Evolutionary conservation across 495 filamentous ascomycete species (phyloP).

Genomic region (Jackrogersella minutella): DNA sequence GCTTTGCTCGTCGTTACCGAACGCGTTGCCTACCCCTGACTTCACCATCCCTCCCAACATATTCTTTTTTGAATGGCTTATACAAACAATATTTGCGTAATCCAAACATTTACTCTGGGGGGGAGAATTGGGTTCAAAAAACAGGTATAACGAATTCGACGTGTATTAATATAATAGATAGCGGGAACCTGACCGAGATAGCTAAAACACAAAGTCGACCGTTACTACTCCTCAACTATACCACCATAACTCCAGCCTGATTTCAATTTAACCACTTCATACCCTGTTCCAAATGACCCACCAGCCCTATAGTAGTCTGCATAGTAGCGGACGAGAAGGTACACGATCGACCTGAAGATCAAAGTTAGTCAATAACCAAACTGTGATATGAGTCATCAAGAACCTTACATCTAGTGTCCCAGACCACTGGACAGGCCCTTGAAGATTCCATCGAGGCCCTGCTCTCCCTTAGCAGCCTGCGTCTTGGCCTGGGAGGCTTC

Average conservation of each 20-base stretch:
- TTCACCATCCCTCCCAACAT: no score
- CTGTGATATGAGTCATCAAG: neutral
- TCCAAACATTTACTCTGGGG: no score
- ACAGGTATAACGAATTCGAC: no score
- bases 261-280: neutral
- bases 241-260: neutral
- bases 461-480: neutral
- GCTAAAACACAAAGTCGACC: neutral
- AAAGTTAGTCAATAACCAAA: neutral
- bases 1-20: no score
- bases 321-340: neutral
- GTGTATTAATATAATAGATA: slow-evolving; percentile 12
- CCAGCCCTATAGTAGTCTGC: neutral
- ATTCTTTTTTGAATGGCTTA: no score
- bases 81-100: no score
- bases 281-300: neutral
- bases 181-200: neutral
- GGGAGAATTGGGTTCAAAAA: no score
- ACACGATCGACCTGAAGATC: neutral
- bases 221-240: neutral
- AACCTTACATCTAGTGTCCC: slow-evolving; percentile 21
- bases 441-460: slow-evolving; percentile 19
- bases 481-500: slow-evolving; percentile 4
- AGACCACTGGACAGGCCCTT: slow-evolving; percentile 17
- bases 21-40: no score